Conservation (phyloP, 331 rosid species). For the Quercus tomentella region DNA sequence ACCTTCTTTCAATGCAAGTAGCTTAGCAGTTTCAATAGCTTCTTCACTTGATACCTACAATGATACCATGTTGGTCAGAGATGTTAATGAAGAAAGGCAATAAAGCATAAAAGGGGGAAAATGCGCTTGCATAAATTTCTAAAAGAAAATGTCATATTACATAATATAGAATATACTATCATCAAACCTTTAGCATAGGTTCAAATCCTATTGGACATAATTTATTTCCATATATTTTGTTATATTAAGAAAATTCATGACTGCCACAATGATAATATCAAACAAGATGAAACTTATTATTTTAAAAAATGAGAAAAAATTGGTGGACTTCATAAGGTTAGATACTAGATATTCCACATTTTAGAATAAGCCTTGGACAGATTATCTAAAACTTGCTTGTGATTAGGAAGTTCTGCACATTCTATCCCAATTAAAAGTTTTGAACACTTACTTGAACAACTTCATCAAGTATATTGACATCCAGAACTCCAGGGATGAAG, state of each 20-base stretch:
- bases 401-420: neutral
- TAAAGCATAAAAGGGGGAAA: neutral
- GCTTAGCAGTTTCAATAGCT: slow-evolving; percentile 79
- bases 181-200: too few species aligned
- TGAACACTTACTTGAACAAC: slow-evolving; percentile 67
- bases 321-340: neutral
- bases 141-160: neutral
- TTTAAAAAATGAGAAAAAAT: neutral
- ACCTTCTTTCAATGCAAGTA: slow-evolving; percentile 86
- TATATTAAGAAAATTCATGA: neutral
- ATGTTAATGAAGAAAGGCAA: neutral
- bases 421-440: neutral
- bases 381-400: neutral
- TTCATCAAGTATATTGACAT: slow-evolving; percentile 61
- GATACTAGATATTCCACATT: neutral
- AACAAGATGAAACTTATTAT: too few species aligned
- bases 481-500: slow-evolving; percentile 88
- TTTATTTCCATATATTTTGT: too few species aligned
- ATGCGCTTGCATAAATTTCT: neutral
- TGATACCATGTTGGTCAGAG: neutral
- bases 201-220: too few species aligned
- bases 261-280: neutral
- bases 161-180: neutral
- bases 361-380: neutral
- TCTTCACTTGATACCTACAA: slow-evolving; percentile 86